A percentile compares a stretch with the other conserved stretches of the same genome.
Evolutionary conservation across 108 stramenopile species (phyloP).

Genomic region (Cyclotella choctawhatcheeana): DNA sequence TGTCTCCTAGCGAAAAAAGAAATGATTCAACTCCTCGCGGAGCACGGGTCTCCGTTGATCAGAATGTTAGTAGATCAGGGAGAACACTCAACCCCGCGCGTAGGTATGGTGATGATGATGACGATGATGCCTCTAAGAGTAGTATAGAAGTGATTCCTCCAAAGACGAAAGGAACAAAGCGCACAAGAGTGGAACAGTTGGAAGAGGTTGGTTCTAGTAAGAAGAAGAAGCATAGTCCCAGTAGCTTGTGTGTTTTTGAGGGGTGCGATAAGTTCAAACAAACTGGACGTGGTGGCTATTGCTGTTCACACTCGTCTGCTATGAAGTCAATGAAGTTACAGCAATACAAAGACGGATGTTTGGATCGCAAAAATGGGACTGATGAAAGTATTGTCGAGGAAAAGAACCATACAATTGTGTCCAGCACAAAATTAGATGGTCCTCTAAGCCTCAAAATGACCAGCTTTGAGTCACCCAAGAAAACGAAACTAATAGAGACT

Average conservation of each 20-base stretch:
- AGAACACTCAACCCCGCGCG: not conserved
- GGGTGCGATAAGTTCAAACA: not conserved
- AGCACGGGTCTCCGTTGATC: too few relatives aligned
- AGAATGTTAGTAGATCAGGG: too few relatives aligned
- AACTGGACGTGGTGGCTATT: not conserved
- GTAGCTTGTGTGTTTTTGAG: not conserved
- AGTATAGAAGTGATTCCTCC: not conserved
- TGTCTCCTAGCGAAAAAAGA: not conserved
- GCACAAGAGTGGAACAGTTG: not conserved
- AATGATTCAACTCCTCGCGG: not conserved
- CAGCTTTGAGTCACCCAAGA: too few relatives aligned
- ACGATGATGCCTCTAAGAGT: not conserved
- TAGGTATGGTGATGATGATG: not conserved
- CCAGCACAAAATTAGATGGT: too few relatives aligned
- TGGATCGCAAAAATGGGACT: not conserved
- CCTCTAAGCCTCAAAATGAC: too few relatives aligned
- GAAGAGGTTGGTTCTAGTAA: not conserved
- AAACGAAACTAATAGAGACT: too few relatives aligned
- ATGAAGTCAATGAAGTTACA: too few relatives aligned
- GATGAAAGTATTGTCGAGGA: not conserved
- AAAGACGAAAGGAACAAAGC: not conserved
- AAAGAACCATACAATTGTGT: too few relatives aligned
- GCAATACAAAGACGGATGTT: not conserved
- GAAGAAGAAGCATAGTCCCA: not conserved
- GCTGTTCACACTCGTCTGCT: not conserved